A percentile compares a stretch with the other conserved stretches of the same genome.
Conservation (phyloP, 2,329 filamentous ascomycete genomes). For the Neurospora sp. region DNA sequence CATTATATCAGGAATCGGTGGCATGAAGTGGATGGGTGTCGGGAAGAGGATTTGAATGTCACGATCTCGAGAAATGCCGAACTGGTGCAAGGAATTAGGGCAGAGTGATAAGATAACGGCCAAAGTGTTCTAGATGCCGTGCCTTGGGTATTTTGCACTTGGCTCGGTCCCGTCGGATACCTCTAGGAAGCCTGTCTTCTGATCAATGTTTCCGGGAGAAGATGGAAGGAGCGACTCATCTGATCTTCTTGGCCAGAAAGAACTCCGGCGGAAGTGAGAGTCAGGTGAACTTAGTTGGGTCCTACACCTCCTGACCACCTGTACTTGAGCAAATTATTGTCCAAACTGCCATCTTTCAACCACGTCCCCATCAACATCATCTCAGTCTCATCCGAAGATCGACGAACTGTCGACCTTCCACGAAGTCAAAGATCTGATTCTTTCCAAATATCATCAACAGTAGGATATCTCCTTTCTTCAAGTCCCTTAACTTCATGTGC, state of each 20-base stretch:
- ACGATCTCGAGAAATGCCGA: neutral
- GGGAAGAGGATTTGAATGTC: neutral
- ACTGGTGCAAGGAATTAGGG: neutral
- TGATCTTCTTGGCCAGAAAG: neutral
- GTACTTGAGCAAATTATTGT: neutral
- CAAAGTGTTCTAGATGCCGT: neutral
- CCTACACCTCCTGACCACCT: neutral
- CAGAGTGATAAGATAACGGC: neutral
- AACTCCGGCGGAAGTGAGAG: neutral
- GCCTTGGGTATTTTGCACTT: neutral
- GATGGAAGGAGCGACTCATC: neutral
- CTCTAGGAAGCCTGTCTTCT: neutral
- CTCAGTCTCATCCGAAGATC: neutral
- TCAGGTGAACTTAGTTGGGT: neutral
- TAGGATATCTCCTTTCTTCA: neutral
- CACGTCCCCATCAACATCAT: neutral
- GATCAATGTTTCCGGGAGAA: neutral
- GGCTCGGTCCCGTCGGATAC: neutral
- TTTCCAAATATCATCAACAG: neutral
- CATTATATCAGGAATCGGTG: neutral
- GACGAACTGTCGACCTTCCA: neutral
- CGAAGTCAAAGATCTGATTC: neutral
- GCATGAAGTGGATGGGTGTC: neutral
- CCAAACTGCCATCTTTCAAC: neutral
- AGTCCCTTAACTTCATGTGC: neutral